Percentiles rank a stretch among this genome's conserved stretches.
phyloP scores from a whole-genome alignment of 331 rosid species.

The Pyrus hybrid region DNA sequence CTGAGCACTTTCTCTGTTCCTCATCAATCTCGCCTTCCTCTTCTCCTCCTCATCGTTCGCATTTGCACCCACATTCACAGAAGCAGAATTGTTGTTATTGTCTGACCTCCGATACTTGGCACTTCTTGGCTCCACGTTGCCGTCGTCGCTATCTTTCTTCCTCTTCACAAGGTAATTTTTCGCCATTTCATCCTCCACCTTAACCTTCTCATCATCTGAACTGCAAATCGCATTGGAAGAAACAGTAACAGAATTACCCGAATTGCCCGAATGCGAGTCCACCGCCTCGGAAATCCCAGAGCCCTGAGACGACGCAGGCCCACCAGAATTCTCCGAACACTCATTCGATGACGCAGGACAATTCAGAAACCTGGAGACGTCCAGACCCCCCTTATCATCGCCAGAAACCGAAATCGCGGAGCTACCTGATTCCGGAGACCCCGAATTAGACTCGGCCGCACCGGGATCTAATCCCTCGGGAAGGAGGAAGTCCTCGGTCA shows the following conservation, averaged over 20 bases:
- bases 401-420: slow-evolving; percentile 36
- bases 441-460: slow-evolving; percentile 1
- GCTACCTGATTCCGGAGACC: slow-evolving; percentile 32
- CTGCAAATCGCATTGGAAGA: slow-evolving; percentile 13
- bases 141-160: slow-evolving; percentile 55
- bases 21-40: slow-evolving; percentile 71
- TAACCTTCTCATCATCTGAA: slow-evolving; percentile 29
- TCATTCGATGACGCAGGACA: slow-evolving; percentile 7
- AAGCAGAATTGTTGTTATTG: slow-evolving; percentile 9
- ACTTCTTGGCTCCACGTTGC: slow-evolving; percentile 41
- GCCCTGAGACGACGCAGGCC: slow-evolving; percentile 59
- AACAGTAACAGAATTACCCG: slow-evolving; percentile 34
- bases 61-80: slow-evolving; percentile 10
- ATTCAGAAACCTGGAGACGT: slow-evolving; percentile 34
- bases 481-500: slow-evolving; percentile 47
- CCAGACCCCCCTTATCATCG: slow-evolving; percentile 10
- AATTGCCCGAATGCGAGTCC: slow-evolving; percentile 25
- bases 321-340: slow-evolving; percentile 21
- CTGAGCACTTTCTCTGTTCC: slow-evolving; percentile 97
- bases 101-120: slow-evolving; percentile 47
- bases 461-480: slow-evolving; percentile 27
- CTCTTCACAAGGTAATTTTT: slow-evolving; percentile 55
- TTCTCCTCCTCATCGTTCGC: slow-evolving; percentile 49
- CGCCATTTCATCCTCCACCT: slow-evolving; percentile 50
- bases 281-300: slow-evolving; percentile 49